Evolutionary conservation across 2,329 filamentous ascomycete genomes (phyloP).

Genomic region (Pseudogymnoascus destructans): DNA sequence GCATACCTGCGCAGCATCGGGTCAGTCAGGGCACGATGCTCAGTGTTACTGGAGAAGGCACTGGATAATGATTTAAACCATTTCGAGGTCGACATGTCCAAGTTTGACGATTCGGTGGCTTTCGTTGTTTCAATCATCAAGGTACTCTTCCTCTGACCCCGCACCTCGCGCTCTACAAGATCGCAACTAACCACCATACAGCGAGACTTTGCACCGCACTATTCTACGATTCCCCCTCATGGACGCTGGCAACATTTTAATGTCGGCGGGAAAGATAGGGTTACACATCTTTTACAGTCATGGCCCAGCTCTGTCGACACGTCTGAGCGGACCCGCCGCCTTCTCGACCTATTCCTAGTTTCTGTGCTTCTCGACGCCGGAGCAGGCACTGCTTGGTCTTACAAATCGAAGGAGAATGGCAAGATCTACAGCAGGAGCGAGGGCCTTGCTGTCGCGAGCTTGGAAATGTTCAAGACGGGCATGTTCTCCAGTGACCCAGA

Average conservation of each 20-base stretch:
- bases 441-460: conserved; percentile 61
- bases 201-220: conserved; percentile 59
- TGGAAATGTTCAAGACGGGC: conserved; percentile 91
- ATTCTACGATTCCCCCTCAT: conserved; percentile 68
- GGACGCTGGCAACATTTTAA: conserved; percentile 75
- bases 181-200: conserved; percentile 24
- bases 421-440: conserved; percentile 75
- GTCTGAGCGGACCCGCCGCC: conserved; percentile 58
- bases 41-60: conserved; percentile 50
- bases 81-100: conserved; percentile 57
- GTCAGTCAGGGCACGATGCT: conserved; percentile 65
- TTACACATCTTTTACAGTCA: conserved; percentile 55
- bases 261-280: conserved; percentile 62
- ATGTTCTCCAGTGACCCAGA: conserved; percentile 70
- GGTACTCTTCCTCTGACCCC: conserved; percentile 30
- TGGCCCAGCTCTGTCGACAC: conserved; percentile 58
- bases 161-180: conserved; percentile 8
- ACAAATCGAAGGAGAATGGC: conserved; percentile 81
- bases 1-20: conserved; percentile 84
- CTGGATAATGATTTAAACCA: conserved; percentile 54
- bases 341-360: conserved; percentile 67
- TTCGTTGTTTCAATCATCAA: conserved; percentile 66
- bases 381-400: conserved; percentile 81
- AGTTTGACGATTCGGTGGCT: conserved; percentile 52
- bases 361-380: conserved; percentile 79